Percentiles rank a stretch among this genome's conserved stretches.
These are phyloP conservation scores for Beauveria varroae DNA, from an alignment of 2,329 filamentous ascomycete species.

Conservation along the genomic window DNA sequence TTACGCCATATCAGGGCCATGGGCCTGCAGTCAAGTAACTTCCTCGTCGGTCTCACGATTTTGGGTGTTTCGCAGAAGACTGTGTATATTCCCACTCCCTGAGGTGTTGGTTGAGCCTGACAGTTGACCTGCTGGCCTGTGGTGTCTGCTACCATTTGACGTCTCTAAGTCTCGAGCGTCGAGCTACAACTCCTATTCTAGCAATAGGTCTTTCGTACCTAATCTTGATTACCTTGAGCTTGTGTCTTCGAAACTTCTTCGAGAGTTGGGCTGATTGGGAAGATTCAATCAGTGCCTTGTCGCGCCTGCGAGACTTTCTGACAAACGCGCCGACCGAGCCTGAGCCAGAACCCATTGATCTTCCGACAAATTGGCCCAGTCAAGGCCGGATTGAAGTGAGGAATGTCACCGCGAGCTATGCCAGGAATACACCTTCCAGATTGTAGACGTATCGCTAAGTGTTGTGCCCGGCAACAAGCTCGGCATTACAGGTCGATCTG, in stretches of 20 bases:
- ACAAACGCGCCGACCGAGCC: not conserved
- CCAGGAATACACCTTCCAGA: conserved; percentile 3
- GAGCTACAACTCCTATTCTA: not conserved
- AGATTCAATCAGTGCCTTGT: not conserved
- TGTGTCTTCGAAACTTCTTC: conserved; percentile 14
- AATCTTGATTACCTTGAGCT: conserved; percentile 18
- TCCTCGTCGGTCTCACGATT: conserved; percentile 33
- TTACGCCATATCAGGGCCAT: conserved; percentile 44
- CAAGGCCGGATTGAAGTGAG: not conserved
- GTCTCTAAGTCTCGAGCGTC: conserved; percentile 28
- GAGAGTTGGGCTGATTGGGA: conserved; percentile 17
- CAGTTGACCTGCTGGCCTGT: conserved; percentile 38
- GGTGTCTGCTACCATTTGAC: conserved; percentile 36
- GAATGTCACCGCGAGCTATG: not conserved
- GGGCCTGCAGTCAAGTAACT: conserved; percentile 37
- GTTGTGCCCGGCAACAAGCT: conserved; percentile 22
- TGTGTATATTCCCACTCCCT: conserved; percentile 34
- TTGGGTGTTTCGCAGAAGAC: conserved; percentile 45
- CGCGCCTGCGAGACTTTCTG: not conserved
- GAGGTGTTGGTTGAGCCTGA: conserved; percentile 45
- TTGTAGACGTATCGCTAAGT: conserved; percentile 20
- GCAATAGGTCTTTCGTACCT: conserved; percentile 9
- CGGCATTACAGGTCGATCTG: conserved; percentile 25
- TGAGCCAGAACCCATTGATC: not conserved
- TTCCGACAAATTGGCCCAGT: not conserved